A percentile compares a stretch with the other conserved stretches of the same genome.
Conservation (phyloP, 441 rosid genomes). For the Corymbia citriodora region DNA sequence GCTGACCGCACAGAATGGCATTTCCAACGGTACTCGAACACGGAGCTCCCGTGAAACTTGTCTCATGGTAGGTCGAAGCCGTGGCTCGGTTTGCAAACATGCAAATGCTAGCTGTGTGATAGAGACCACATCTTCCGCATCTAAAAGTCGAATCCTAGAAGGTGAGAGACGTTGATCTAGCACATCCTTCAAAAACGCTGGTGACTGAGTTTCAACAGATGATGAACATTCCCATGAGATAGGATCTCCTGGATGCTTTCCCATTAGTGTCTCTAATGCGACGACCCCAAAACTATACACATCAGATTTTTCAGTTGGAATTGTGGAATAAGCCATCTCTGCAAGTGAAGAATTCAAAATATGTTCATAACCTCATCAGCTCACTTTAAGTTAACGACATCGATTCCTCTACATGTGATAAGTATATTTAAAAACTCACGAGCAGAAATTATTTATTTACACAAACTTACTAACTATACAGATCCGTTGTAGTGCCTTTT, state of each 20-base stretch:
- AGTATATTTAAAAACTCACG: fast-evolving
- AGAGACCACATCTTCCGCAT: neutral
- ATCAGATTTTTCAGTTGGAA: neutral
- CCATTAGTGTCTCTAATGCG: neutral
- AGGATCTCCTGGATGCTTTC: neutral
- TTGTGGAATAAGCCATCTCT: neutral
- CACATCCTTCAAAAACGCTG: neutral
- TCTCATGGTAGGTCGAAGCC: neutral
- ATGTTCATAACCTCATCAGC: neutral
- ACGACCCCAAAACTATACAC: neutral
- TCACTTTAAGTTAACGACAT: neutral
- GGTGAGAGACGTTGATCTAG: neutral
- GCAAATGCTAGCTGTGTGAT: neutral
- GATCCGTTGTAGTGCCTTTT: neutral
- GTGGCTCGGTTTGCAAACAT: neutral
- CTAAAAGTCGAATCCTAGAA: neutral
- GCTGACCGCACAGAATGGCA: neutral
- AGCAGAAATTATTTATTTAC: too few relatives aligned
- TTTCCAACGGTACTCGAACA: neutral
- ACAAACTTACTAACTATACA: neutral
- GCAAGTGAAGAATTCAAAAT: neutral
- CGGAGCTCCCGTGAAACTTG: neutral
- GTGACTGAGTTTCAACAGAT: neutral
- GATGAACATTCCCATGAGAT: neutral
- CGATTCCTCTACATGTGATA: neutral